Conservation (phyloP, 805 yeast genomes). For the Saturnispora quitensis region DNA sequence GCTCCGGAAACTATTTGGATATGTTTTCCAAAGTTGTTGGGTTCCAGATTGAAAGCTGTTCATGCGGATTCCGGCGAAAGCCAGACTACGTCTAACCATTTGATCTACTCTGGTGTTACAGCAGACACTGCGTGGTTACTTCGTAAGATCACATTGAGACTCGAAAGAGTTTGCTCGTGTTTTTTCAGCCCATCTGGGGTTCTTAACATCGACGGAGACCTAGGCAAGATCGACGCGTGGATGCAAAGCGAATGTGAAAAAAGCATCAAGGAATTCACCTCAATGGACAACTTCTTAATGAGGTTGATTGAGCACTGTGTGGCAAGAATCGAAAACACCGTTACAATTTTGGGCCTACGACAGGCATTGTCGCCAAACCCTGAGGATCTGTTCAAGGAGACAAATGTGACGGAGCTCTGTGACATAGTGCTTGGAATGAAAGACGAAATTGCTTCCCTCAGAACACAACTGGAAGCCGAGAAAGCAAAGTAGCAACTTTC, state of each 20-base stretch:
- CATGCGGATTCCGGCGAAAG: conserved; percentile 23
- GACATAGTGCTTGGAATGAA: conserved; percentile 7
- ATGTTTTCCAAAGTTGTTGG: conserved; percentile 59
- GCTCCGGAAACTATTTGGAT: conserved; percentile 81
- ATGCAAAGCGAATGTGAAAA: conserved; percentile 16
- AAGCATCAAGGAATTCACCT: neutral
- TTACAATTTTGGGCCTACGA: conserved; percentile 36
- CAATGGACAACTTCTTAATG: conserved; percentile 36
- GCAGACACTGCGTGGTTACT: conserved; percentile 29
- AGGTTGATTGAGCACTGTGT: conserved; percentile 55
- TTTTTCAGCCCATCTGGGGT: conserved; percentile 34
- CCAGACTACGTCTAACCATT: conserved; percentile 19
- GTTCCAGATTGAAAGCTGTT: conserved; percentile 45
- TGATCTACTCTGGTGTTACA: conserved; percentile 24
- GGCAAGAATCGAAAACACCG: conserved; percentile 59
- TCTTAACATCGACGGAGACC: conserved; percentile 16
- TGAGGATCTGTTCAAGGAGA: neutral
- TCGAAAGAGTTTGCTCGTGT: conserved; percentile 50
- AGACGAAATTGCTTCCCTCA: conserved; percentile 6
- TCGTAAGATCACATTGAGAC: conserved; percentile 43
- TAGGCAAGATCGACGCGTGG: conserved; percentile 11
- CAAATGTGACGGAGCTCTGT: conserved; percentile 1
- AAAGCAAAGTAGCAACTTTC: neutral
- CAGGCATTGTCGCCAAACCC: conserved; percentile 3
- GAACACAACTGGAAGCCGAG: neutral